Evolutionary conservation across 352 stramenopile species (phyloP).

Genomic region (Pythium sukuiense): DNA sequence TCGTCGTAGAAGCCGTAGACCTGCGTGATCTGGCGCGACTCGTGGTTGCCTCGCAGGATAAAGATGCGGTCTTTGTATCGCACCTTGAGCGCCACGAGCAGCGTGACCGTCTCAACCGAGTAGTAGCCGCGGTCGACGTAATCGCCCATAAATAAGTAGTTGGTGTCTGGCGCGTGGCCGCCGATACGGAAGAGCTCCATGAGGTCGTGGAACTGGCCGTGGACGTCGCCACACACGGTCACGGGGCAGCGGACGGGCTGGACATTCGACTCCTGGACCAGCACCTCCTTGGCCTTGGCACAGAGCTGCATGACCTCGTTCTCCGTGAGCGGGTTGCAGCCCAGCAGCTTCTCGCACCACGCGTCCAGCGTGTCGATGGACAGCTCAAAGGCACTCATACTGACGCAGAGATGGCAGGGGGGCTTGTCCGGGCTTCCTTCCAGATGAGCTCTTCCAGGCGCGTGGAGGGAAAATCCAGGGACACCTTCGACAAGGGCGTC

Average conservation of each 20-base stretch:
- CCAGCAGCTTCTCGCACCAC: constrained; percentile 94
- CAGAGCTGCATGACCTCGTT: constrained; percentile 95
- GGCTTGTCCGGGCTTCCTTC: neutral
- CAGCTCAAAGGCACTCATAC: constrained; percentile 66
- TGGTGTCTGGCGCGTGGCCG: constrained; percentile 89
- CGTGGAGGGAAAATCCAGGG: constrained; percentile 3
- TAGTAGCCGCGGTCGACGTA: constrained; percentile 99
- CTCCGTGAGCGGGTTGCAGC: constrained; percentile 94
- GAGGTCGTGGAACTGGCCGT: constrained; percentile 70
- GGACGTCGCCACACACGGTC: constrained; percentile 91
- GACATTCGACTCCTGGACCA: constrained; percentile 98
- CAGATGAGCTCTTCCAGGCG: neutral
- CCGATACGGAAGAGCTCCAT: constrained; percentile 82
- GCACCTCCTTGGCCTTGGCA: constrained; percentile 94
- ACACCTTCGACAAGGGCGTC: neutral
- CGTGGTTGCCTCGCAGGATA: constrained; percentile 93
- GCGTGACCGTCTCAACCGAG: constrained; percentile 90
- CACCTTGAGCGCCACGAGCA: constrained; percentile 94
- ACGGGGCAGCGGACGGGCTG: constrained; percentile 96
- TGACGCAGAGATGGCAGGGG: constrained; percentile 6
- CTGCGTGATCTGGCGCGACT: constrained; percentile 96
- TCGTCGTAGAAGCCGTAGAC: constrained; percentile 99
- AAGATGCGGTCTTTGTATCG: constrained; percentile 92
- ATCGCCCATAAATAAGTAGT: constrained; percentile 99
- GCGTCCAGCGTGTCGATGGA: constrained; percentile 90